Evolutionary conservation across 768 basidiomycete genomes (phyloP).

Genomic region (Hypholoma fasciculare): DNA sequence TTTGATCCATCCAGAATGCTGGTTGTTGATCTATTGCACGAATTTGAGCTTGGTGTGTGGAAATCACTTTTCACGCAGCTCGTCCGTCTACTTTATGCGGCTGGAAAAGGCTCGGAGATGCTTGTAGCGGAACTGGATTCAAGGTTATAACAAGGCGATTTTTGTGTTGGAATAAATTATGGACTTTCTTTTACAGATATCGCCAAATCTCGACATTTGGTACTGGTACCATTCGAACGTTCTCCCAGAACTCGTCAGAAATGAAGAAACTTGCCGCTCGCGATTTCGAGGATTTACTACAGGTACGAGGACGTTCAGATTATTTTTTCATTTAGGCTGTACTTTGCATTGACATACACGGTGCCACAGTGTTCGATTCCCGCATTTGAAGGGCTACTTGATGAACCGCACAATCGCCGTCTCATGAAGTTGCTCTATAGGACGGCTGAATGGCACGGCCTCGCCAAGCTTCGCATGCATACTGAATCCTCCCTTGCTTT

Average conservation of each 20-base stretch:
- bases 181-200: too few relatives aligned
- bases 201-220: conserved; percentile 26
- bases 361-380: conserved; percentile 34
- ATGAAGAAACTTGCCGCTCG: conserved; percentile 9
- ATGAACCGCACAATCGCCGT: conserved; percentile 14
- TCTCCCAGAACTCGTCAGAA: background rate
- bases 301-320: background rate
- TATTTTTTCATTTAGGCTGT: background rate
- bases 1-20: background rate
- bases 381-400: conserved; percentile 35
- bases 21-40: conserved; percentile 2
- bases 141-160: too few relatives aligned
- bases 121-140: background rate
- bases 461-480: conserved; percentile 33
- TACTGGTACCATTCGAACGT: conserved; percentile 2
- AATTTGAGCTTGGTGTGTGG: conserved; percentile 4
- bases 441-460: conserved; percentile 31
- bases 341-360: too few relatives aligned
- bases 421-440: conserved; percentile 25
- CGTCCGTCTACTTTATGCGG: conserved; percentile 4
- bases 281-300: conserved; percentile 7
- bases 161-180: too few relatives aligned
- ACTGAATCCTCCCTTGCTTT: conserved; percentile 22
- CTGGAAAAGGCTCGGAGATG: background rate
- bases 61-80: conserved; percentile 32